phyloP scores from a whole-genome alignment of 768 basidiomycete species.

The Candolleomyces eurysporus region DNA sequence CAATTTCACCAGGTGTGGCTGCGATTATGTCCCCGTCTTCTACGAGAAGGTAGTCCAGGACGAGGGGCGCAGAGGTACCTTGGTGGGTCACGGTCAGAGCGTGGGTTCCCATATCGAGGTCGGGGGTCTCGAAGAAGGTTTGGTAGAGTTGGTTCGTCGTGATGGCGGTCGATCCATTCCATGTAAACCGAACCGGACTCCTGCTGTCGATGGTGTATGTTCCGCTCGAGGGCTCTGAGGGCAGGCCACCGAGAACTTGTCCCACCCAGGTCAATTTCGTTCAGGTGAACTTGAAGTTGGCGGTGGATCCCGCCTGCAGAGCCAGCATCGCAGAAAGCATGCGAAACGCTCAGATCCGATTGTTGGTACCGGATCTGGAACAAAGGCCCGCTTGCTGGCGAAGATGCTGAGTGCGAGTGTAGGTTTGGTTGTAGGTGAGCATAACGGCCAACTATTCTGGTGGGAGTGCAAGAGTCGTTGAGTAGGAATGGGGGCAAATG shows the following conservation, averaged over 20 bases:
- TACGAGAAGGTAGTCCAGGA: neutral
- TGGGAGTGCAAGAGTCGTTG: conserved; percentile 7
- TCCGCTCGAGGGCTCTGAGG: neutral
- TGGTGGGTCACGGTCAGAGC: neutral
- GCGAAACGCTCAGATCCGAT: neutral
- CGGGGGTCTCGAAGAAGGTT: neutral
- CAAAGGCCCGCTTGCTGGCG: conserved; percentile 11
- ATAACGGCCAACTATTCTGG: conserved; percentile 19
- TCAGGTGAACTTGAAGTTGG: neutral
- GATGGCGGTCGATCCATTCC: neutral
- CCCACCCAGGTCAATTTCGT: neutral
- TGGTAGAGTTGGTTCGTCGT: neutral
- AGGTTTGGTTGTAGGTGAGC: conserved; percentile 10
- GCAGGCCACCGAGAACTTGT: neutral
- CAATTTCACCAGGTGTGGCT: no score
- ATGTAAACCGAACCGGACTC: neutral
- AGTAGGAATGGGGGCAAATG: neutral
- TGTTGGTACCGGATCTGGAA: conserved; percentile 18
- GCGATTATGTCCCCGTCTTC: neutral
- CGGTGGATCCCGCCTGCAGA: neutral
- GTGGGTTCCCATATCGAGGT: neutral
- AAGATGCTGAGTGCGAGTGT: conserved; percentile 15
- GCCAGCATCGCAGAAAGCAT: neutral
- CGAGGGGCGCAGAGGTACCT: neutral
- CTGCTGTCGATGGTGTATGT: neutral